Conservation (phyloP, 768 basidiomycete species). For the Leccinum broughii region DNA sequence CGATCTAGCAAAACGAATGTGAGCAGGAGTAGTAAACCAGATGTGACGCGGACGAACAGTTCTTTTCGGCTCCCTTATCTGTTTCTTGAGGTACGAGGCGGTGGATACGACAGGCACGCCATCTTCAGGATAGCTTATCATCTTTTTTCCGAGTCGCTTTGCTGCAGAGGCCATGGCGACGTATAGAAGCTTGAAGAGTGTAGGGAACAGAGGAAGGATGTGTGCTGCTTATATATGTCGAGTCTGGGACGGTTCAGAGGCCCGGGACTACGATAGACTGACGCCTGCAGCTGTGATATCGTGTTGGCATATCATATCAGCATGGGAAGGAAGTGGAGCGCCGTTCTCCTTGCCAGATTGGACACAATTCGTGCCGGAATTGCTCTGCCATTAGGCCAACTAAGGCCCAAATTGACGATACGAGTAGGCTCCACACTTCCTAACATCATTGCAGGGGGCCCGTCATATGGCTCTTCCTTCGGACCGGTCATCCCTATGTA, state of each 20-base stretch:
- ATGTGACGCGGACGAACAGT: slow-evolving; percentile 39
- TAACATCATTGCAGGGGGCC: background rate
- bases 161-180: slow-evolving; percentile 38
- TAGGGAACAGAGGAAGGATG: background rate
- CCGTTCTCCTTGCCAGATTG: slow-evolving; percentile 4
- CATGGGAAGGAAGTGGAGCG: slow-evolving; percentile 27
- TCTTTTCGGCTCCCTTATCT: slow-evolving; percentile 46
- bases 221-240: slow-evolving; percentile 2
- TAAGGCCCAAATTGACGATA: background rate
- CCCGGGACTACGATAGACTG: background rate
- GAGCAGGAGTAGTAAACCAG: background rate
- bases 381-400: background rate
- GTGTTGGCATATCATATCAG: background rate
- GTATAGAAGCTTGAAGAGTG: background rate
- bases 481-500: background rate
- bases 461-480: background rate
- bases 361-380: background rate
- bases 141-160: slow-evolving; percentile 54
- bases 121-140: slow-evolving; percentile 62
- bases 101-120: slow-evolving; percentile 59
- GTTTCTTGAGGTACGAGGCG: slow-evolving; percentile 49
- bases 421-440: background rate
- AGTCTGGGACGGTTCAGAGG: background rate
- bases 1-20: slow-evolving; percentile 41
- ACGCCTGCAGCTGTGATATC: background rate